phyloP scores from a whole-genome alignment of 768 basidiomycete species.

The Panaeolus papilionaceus region DNA sequence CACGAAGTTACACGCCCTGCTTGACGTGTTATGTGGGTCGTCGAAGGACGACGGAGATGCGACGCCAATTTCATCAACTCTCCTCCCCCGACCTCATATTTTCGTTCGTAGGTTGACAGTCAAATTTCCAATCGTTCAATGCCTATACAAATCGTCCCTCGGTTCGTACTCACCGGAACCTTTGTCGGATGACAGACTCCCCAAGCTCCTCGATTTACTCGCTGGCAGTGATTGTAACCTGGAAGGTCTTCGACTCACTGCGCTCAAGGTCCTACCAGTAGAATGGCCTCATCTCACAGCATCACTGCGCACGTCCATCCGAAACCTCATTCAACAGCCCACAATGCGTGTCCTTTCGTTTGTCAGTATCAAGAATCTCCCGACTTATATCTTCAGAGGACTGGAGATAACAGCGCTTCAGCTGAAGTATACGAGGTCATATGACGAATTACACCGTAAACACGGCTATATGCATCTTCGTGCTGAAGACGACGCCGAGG shows the following conservation, averaged over 20 bases:
- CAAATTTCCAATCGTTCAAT: neutral
- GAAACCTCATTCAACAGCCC: neutral
- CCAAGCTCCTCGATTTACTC: neutral
- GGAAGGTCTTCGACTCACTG: neutral
- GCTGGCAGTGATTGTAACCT: neutral
- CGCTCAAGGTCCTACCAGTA: neutral
- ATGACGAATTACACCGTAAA: neutral
- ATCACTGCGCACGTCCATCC: neutral
- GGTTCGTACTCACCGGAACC: neutral
- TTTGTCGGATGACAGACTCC: neutral
- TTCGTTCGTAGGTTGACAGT: neutral
- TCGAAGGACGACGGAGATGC: too few relatives aligned
- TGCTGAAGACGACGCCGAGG: neutral
- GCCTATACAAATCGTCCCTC: neutral
- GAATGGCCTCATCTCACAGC: neutral
- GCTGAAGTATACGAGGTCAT: neutral
- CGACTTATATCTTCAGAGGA: neutral
- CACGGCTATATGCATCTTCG: neutral
- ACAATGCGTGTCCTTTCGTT: neutral
- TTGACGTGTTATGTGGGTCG: neutral
- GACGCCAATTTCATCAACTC: neutral
- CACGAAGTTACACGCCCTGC: neutral
- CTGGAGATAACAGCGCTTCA: neutral
- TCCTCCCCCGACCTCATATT: neutral
- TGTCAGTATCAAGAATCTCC: neutral